Base-by-base conservation (phyloP, 1,284 basidiomycete genomes). In the Gymnopus androsaceus region DNA sequence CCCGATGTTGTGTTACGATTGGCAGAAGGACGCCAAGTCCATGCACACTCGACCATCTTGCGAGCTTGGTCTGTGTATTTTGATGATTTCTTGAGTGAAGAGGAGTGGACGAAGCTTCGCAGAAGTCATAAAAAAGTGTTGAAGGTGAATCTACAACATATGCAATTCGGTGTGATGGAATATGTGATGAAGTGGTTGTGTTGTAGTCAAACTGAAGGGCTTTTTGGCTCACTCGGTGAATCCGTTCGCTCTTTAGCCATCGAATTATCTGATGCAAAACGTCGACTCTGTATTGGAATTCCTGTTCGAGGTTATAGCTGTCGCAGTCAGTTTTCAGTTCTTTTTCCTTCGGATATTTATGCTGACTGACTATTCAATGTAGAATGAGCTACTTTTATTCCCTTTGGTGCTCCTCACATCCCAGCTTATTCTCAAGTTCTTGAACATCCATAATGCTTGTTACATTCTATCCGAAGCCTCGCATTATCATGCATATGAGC, bases 351-450 rank as follows among this genome's bases (percentile, higher is more conserved):
- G n/a, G n/a, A 47, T 21, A 21, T 56, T 30, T 44, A 34, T 4
- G 15, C n/a, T 25, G n/a, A 46, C 37, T 53, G 14, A 50, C 55
- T n/a, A n/a, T n/a, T n/a, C n/a, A n/a, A n/a, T 30, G 5, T 59
- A 94, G 90, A 95, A 93, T 63, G 95, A 98, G 71, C 73, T 98
- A 1, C 79, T 98, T 23, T 78, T 98, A 21, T 92, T 94, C 63
- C 87, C 90, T 23, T 83, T 98, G 8, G 83, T 94, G 54, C 80
- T 92, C 2, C 74, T 97, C 11, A 96, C 94, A 72, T 94, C 94
- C 2, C 74, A 78, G 7, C 79, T 88, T 27, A 81, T 96, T 48
- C 77, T 94, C 37, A 77, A 78, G 23, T 82, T 91, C 63, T 78
- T 90, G 56, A 88, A 86, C 57, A 78, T 89, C 49, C 78, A 84